A percentile compares a stretch with the other conserved stretches of the same genome.
These are phyloP conservation scores for Fusarium tjaetaba DNA, from an alignment of 2,329 filamentous ascomycete genomes.

Conservation along the genomic window DNA sequence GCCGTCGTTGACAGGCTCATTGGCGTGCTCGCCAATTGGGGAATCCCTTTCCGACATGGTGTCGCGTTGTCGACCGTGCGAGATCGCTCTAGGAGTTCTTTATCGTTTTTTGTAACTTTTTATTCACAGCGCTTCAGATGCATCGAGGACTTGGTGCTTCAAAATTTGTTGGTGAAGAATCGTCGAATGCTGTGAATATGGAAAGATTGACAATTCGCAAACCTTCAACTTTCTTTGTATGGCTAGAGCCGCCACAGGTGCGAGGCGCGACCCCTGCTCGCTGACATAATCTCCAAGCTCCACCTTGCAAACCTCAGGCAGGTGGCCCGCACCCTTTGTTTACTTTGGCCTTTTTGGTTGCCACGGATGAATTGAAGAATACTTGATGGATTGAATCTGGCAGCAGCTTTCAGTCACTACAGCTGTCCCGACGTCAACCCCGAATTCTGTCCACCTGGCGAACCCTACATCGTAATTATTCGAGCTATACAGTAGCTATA, in stretches of 20 bases:
- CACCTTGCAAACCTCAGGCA: slow-evolving; percentile 39
- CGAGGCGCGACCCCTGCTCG: slow-evolving; percentile 33
- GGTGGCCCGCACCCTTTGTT: slow-evolving; percentile 43
- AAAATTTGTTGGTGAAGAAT: background rate
- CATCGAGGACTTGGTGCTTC: background rate
- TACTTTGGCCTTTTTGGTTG: slow-evolving; percentile 47
- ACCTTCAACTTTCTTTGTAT: slow-evolving; percentile 40
- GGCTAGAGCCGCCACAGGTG: slow-evolving; percentile 32
- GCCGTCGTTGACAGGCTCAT: slow-evolving; percentile 53
- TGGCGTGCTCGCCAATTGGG: slow-evolving; percentile 50
- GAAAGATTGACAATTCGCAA: slow-evolving; percentile 19
- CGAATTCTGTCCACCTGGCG: background rate
- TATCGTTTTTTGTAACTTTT: background rate
- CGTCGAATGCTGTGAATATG: slow-evolving; percentile 5
- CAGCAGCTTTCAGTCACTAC: slow-evolving; percentile 20
- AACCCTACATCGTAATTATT: slow-evolving; percentile 10
- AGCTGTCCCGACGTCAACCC: slow-evolving; percentile 12
- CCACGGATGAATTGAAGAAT: slow-evolving; percentile 29
- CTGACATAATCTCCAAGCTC: slow-evolving; percentile 45
- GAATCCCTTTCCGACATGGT: slow-evolving; percentile 61
- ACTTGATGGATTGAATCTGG: slow-evolving; percentile 25
- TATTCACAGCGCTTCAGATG: background rate
- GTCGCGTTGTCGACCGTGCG: slow-evolving; percentile 25
- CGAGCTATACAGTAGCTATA: slow-evolving; percentile 11
- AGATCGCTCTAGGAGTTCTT: background rate